A percentile compares a stretch with the other conserved stretches of the same genome.
Conservation (phyloP, 768 basidiomycete genomes). For the Floccularia luteovirens region DNA sequence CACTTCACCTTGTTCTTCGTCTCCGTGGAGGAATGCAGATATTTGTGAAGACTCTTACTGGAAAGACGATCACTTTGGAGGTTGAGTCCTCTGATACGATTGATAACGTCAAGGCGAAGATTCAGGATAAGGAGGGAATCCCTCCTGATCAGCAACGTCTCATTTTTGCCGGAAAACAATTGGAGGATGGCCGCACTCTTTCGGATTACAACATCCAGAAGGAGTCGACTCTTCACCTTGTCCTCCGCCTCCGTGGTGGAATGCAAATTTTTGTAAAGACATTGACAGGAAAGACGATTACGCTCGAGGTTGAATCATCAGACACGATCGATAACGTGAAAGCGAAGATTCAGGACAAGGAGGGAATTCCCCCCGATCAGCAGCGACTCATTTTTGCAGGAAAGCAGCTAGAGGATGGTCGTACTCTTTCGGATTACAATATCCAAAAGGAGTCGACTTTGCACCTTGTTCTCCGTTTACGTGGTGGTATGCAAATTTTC, state of each 20-base stretch:
- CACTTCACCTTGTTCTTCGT: conserved; percentile 83
- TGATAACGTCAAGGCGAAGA: conserved; percentile 87
- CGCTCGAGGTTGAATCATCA: conserved; percentile 86
- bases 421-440: conserved; percentile 39
- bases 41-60: conserved; percentile 77
- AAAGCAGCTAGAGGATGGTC: conserved; percentile 15
- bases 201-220: conserved; percentile 92
- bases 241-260: conserved; percentile 21
- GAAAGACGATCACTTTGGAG: conserved; percentile 90
- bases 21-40: conserved; percentile 91
- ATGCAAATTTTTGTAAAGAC: conserved; percentile 93
- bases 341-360: conserved; percentile 77
- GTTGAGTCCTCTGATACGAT: conserved; percentile 85
- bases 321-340: conserved; percentile 93
- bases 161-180: conserved; percentile 89
- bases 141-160: conserved; percentile 86
- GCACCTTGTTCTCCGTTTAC: conserved; percentile 28
- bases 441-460: conserved; percentile 26
- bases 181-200: conserved; percentile 88
- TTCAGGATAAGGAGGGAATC: conserved; percentile 89
- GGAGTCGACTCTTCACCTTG: conserved; percentile 77
- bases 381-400: conserved; percentile 66
- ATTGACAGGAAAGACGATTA: conserved; percentile 87
- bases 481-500: conserved; percentile 36
- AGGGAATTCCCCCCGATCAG: conserved; percentile 80